Evolutionary conservation across 306 rosid species (phyloP).

Genomic region (Begonia masoniana): DNA sequence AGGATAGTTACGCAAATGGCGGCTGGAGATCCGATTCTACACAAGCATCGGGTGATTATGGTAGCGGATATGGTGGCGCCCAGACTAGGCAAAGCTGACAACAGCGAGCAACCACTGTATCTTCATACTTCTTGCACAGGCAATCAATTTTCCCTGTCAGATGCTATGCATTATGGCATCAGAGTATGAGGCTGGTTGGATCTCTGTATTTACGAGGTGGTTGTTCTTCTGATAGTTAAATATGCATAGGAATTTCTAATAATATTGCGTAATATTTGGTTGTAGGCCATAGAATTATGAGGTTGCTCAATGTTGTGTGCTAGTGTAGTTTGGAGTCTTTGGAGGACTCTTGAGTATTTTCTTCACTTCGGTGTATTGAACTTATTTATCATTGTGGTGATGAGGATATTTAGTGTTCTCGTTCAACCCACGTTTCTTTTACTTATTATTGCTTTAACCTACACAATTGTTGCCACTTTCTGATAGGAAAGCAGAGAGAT

Average conservation of each 20-base stretch:
- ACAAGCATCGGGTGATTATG: conserved; percentile 26
- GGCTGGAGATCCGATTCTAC: conserved; percentile 50
- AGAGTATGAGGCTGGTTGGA: conserved; percentile 14
- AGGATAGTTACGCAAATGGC: conserved; percentile 36
- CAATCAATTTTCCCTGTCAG: conserved; percentile 8
- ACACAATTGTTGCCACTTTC: too few species aligned
- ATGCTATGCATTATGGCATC: conserved; percentile 8
- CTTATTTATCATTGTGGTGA: conserved; percentile 9
- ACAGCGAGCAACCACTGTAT: conserved; percentile 2
- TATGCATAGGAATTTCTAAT: conserved; percentile 15
- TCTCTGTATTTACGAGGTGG: conserved; percentile 21
- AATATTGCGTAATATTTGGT: conserved; percentile 12
- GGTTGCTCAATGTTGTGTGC: conserved; percentile 23
- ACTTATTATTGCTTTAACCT: too few species aligned
- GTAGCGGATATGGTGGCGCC: conserved; percentile 33
- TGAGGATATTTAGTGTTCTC: conserved; percentile 5
- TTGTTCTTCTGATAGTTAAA: conserved; percentile 21
- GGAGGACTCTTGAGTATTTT: neutral
- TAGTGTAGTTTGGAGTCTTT: conserved; percentile 16
- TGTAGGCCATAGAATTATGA: conserved; percentile 15
- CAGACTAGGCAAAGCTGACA: conserved; percentile 40
- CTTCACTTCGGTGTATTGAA: conserved; percentile 11
- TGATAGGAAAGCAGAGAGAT: too few species aligned
- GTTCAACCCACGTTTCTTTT: too few species aligned
- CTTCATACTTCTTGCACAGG: conserved; percentile 10